Evolutionary conservation across 371 early-diverging fungal genomes (phyloP).

Genomic region (Mortierella sp.): DNA sequence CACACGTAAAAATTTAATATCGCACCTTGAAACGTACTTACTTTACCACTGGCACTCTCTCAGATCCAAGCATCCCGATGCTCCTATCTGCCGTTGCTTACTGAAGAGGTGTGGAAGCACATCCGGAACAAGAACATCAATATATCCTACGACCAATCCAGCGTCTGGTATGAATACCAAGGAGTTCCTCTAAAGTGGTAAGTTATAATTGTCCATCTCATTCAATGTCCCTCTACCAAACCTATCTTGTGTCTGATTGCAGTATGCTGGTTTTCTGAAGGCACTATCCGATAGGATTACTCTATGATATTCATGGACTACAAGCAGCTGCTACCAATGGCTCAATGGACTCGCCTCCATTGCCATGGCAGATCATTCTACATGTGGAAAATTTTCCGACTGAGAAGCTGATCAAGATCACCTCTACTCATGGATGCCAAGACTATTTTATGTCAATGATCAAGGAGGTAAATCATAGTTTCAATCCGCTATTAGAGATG

Average conservation of each 20-base stretch:
- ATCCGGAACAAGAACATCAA: conserved; percentile 49
- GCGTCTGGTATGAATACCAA: conserved; percentile 73
- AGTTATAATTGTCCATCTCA: not conserved
- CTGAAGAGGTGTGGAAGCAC: conserved; percentile 58
- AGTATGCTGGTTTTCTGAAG: conserved; percentile 51
- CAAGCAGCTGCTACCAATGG: conserved; percentile 17
- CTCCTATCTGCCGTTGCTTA: conserved; percentile 72
- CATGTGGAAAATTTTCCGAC: conserved; percentile 70
- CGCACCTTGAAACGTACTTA: no score
- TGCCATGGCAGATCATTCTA: conserved; percentile 75
- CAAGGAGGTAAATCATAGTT: conserved; percentile 72
- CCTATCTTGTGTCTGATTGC: conserved; percentile 63
- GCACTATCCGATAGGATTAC: conserved; percentile 82
- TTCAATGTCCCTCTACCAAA: not conserved
- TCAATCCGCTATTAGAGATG: no score
- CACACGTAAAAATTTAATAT: no score
- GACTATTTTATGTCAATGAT: conserved; percentile 83
- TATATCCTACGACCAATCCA: conserved; percentile 56
- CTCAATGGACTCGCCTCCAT: conserved; percentile 8
- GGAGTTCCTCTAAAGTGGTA: conserved; percentile 80
- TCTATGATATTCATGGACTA: conserved; percentile 66
- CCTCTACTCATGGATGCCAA: conserved; percentile 63
- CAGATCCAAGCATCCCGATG: conserved; percentile 71
- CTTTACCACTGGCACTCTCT: not conserved
- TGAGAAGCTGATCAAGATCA: conserved; percentile 64